These are phyloP conservation scores for Pseudozyma sp. DNA, from an alignment of 1,284 basidiomycete species.

Conservation along the genomic window DNA sequence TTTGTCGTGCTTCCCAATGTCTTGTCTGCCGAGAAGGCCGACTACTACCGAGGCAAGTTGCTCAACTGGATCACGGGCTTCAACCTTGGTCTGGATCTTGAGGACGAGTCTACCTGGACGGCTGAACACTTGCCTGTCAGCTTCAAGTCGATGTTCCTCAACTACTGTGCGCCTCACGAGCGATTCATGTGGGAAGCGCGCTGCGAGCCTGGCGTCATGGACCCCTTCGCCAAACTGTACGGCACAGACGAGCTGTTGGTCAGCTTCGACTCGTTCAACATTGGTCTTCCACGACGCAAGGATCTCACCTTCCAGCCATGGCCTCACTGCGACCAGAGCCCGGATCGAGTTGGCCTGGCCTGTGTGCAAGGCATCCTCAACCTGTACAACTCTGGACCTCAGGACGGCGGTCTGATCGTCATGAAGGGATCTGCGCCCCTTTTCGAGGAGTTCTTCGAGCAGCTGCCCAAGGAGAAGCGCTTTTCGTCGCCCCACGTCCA, in stretches of 20 bases:
- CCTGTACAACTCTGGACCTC: constrained; percentile 68
- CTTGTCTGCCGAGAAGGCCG: constrained; percentile 59
- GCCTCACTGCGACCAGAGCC: constrained; percentile 70
- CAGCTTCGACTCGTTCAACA: constrained; percentile 56
- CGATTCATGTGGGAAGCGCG: constrained; percentile 70
- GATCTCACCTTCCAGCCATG: constrained; percentile 58
- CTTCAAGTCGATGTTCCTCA: constrained; percentile 55
- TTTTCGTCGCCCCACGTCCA: constrained; percentile 32
- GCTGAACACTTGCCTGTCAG: constrained; percentile 67
- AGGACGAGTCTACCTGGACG: constrained; percentile 69
- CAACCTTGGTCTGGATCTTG: constrained; percentile 68
- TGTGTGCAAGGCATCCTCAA: constrained; percentile 71
- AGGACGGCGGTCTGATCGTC: constrained; percentile 71
- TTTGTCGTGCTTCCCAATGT: constrained; percentile 68
- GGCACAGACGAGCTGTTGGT: constrained; percentile 69
- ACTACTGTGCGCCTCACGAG: constrained; percentile 68
- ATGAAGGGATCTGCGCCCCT: constrained; percentile 67
- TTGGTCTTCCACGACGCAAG: constrained; percentile 14
- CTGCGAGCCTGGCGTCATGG: constrained; percentile 65
- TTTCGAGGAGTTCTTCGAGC: constrained; percentile 68
- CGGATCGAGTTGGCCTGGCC: constrained; percentile 65
- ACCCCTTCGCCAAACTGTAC: constrained; percentile 69
- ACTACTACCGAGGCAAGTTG: constrained; percentile 62
- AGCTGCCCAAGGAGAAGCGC: constrained; percentile 57
- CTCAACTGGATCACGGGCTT: constrained; percentile 68